Percentiles rank a stretch among this genome's conserved stretches.
These are phyloP conservation scores for Hysterium pulicare DNA, from an alignment of 2,329 filamentous ascomycete genomes.

Conservation along the genomic window DNA sequence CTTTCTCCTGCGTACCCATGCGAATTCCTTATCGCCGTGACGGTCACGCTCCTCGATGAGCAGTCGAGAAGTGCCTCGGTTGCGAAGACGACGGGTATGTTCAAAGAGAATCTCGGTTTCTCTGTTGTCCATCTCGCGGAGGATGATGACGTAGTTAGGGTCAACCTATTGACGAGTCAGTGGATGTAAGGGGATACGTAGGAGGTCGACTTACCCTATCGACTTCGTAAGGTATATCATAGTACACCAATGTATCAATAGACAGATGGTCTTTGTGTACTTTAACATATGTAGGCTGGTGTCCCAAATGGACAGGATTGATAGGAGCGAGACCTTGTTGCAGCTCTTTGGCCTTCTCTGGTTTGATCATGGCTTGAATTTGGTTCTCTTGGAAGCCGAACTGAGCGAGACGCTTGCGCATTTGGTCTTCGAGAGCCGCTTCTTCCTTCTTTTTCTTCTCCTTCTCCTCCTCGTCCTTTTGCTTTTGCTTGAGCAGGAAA, in stretches of 20 bases:
- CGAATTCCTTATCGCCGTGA: constrained; percentile 41
- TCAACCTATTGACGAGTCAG: constrained; percentile 33
- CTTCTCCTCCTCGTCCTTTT: constrained; percentile 41
- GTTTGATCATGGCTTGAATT: constrained; percentile 47
- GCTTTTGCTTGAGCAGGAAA: constrained; percentile 39
- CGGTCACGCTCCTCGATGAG: constrained; percentile 42
- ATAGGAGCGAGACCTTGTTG: constrained; percentile 26
- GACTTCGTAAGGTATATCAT: constrained; percentile 47
- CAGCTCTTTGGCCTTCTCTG: constrained; percentile 42
- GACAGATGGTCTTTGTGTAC: constrained; percentile 45
- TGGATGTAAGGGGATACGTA: background rate
- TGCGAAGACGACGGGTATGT: constrained; percentile 46
- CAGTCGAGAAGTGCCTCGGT: constrained; percentile 28
- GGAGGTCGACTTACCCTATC: constrained; percentile 41
- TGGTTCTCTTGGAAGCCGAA: constrained; percentile 47
- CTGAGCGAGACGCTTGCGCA: constrained; percentile 44
- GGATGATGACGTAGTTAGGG: constrained; percentile 48
- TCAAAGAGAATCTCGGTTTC: constrained; percentile 51
- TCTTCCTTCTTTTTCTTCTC: constrained; percentile 38
- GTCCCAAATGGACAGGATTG: constrained; percentile 26
- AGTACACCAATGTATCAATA: constrained; percentile 47
- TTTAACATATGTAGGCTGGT: constrained; percentile 46
- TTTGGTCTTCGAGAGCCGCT: constrained; percentile 42
- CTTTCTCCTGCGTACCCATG: constrained; percentile 40
- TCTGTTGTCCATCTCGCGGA: constrained; percentile 47